Percentiles rank a stretch among this genome's conserved stretches.
Evolutionary conservation across 768 basidiomycete genomes (phyloP).

Genomic region (Gymnopilus dilepis): DNA sequence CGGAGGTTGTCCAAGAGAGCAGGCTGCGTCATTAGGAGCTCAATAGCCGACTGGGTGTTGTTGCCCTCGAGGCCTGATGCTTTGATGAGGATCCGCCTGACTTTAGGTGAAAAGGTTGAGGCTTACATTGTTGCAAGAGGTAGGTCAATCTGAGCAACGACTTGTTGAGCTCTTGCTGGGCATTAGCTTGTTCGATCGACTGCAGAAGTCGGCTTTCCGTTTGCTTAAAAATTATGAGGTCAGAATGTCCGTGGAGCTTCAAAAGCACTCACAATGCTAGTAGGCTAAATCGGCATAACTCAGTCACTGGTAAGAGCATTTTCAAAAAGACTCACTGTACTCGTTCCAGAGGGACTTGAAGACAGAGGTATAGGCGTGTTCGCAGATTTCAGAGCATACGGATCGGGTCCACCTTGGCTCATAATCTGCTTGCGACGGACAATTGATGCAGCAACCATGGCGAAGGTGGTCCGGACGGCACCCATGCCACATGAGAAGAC

Average conservation of each 20-base stretch:
- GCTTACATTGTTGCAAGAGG: conserved; percentile 78
- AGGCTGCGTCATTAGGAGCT: conserved; percentile 82
- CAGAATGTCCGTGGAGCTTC: not conserved
- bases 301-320: not conserved
- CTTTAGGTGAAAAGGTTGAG: not conserved
- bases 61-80: conserved; percentile 63
- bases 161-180: conserved; percentile 79
- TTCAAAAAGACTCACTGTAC: conserved; percentile 45
- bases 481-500: conserved; percentile 99
- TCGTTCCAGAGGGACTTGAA: conserved; percentile 43
- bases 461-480: conserved; percentile 94
- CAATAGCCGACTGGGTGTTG: conserved; percentile 80
- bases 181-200: conserved; percentile 75
- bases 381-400: conserved; percentile 59
- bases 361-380: conserved; percentile 25
- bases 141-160: conserved; percentile 81
- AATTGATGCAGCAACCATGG: conserved; percentile 93
- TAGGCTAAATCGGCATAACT: conserved; percentile 14
- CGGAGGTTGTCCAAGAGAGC: conserved; percentile 83
- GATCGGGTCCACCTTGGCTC: conserved; percentile 71
- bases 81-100: not conserved
- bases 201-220: conserved; percentile 65
- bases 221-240: conserved; percentile 34
- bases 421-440: conserved; percentile 81
- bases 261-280: conserved; percentile 17